Conservation (phyloP, 768 basidiomycete genomes). For the Dentipellis fragilis region DNA sequence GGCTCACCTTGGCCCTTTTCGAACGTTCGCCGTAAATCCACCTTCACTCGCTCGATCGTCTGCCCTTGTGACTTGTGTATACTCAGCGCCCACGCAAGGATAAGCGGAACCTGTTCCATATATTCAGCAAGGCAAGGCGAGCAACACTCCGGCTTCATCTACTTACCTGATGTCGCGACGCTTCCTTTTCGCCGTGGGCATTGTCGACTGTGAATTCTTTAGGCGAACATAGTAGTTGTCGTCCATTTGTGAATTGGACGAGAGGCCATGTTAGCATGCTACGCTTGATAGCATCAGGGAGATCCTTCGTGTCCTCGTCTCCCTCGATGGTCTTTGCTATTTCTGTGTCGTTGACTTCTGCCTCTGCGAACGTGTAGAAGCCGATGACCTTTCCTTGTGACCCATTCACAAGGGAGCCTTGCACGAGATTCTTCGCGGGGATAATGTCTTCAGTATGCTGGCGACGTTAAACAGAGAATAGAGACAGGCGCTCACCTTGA, state of each 20-base stretch:
- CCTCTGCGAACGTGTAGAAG: conserved; percentile 37
- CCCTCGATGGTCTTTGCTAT: conserved; percentile 21
- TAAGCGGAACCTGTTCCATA: conserved; percentile 37
- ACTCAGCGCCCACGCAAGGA: conserved; percentile 80
- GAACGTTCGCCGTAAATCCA: conserved; percentile 67
- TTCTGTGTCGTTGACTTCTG: conserved; percentile 25
- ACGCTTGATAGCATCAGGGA: neutral
- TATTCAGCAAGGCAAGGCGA: neutral
- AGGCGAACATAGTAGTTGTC: conserved; percentile 38
- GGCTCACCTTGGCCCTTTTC: conserved; percentile 66
- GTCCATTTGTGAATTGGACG: conserved; percentile 45
- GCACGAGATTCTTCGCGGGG: conserved; percentile 47
- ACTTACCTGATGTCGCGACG: conserved; percentile 45
- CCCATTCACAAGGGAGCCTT: conserved; percentile 64
- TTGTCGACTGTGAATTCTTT: conserved; percentile 56
- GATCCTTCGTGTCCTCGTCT: conserved; percentile 2
- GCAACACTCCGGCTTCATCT: neutral
- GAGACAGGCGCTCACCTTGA: conserved; percentile 37
- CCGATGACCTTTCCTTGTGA: conserved; percentile 47
- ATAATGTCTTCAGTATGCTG: neutral
- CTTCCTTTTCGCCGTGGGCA: conserved; percentile 47
- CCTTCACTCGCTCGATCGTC: conserved; percentile 75
- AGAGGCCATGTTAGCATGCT: conserved; percentile 40
- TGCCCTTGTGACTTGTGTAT: conserved; percentile 91
- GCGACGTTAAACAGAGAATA: neutral